Evolutionary conservation across 768 basidiomycete species (phyloP).

Genomic region (Candolleomyces aberdarensis): DNA sequence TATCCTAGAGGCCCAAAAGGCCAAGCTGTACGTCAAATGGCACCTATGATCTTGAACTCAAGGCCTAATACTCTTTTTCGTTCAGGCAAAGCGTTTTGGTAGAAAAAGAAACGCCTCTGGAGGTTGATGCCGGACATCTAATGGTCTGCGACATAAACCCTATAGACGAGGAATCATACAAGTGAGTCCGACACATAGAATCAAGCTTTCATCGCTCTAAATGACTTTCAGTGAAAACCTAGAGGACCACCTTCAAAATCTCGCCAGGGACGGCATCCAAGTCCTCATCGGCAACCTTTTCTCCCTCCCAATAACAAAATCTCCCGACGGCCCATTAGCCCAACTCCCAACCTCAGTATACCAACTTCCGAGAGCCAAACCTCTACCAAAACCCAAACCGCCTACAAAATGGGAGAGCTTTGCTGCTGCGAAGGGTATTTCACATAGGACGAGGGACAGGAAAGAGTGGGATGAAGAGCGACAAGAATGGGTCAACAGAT

Average conservation of each 20-base stretch:
- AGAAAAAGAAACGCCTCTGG: conserved; percentile 77
- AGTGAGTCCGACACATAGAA: conserved; percentile 40
- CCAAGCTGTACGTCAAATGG: conserved; percentile 57
- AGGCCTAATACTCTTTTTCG: conserved; percentile 4
- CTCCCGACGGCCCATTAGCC: conserved; percentile 80
- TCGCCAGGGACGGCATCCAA: conserved; percentile 82
- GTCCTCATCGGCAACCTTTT: conserved; percentile 78
- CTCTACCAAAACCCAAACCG: conserved; percentile 88
- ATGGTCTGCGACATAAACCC: conserved; percentile 86
- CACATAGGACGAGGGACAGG: conserved; percentile 71
- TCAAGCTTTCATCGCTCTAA: neutral
- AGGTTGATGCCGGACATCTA: conserved; percentile 79
- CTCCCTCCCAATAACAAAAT: conserved; percentile 70
- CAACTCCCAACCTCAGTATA: conserved; percentile 76
- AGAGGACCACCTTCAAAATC: conserved; percentile 75
- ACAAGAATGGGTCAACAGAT: conserved; percentile 88
- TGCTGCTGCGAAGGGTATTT: conserved; percentile 91
- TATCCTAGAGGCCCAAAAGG: conserved; percentile 70
- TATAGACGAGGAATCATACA: conserved; percentile 81
- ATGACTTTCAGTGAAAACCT: conserved; percentile 55
- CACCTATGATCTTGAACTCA: neutral
- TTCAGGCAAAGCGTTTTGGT: conserved; percentile 63
- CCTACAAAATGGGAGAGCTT: conserved; percentile 97
- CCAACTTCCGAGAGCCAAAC: conserved; percentile 84
- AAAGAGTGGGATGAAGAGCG: conserved; percentile 92